Evolutionary conservation across 768 basidiomycete species (phyloP).

Genomic region (Sutorius australiensis): DNA sequence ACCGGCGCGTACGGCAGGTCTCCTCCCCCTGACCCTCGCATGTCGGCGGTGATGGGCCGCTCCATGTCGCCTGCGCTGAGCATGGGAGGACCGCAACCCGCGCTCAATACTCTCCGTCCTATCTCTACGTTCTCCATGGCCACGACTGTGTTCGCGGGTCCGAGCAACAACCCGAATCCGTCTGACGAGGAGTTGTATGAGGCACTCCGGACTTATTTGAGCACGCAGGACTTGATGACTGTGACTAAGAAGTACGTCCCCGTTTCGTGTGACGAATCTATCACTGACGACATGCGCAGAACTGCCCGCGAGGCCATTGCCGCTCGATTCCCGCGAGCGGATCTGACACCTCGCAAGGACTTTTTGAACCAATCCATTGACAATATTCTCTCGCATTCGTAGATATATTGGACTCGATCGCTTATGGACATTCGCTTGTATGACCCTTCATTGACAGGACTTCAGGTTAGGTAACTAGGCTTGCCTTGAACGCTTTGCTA

Average conservation of each 20-base stretch:
- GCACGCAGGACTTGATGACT: slow-evolving; percentile 68
- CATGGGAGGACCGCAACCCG: slow-evolving; percentile 27
- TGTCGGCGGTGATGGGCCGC: slow-evolving; percentile 40
- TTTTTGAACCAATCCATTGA: slow-evolving; percentile 71
- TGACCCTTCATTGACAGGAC: slow-evolving; percentile 9
- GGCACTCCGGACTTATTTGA: slow-evolving; percentile 53
- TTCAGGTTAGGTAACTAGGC: neutral
- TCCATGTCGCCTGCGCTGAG: slow-evolving; percentile 32
- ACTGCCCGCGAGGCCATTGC: slow-evolving; percentile 63
- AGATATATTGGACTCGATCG: slow-evolving; percentile 15
- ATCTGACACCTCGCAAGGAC: slow-evolving; percentile 51
- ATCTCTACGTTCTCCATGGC: slow-evolving; percentile 61
- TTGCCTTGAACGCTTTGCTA: slow-evolving; percentile 7
- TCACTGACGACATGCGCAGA: slow-evolving; percentile 28
- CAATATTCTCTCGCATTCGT: slow-evolving; percentile 55
- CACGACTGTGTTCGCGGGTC: slow-evolving; percentile 49
- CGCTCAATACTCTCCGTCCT: slow-evolving; percentile 36
- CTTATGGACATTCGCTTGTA: slow-evolving; percentile 2
- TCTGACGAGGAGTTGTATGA: slow-evolving; percentile 57
- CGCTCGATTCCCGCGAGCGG: slow-evolving; percentile 63
- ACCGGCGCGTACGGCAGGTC: slow-evolving; percentile 41
- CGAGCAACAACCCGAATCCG: slow-evolving; percentile 53
- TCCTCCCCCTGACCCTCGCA: slow-evolving; percentile 39
- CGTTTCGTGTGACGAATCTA: neutral
- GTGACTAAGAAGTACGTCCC: slow-evolving; percentile 60